These are phyloP conservation scores for Trypanosoma scelopori DNA, from an alignment of 208 protist species.

Conservation along the genomic window DNA sequence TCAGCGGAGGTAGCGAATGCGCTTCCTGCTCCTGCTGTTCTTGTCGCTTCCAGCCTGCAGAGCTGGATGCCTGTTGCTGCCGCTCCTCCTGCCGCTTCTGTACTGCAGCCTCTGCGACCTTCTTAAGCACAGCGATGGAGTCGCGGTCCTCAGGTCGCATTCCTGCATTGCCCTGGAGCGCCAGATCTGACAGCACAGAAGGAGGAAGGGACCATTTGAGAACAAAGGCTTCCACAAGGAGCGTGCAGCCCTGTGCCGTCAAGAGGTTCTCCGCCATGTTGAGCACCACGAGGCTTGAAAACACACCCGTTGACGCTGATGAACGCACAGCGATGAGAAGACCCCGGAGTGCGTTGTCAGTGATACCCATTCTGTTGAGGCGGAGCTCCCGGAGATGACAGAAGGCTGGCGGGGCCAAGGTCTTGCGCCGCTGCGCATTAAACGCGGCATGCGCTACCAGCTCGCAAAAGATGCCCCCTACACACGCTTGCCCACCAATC, in stretches of 20 bases:
- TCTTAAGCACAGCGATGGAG: constrained; percentile 9
- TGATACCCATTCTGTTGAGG: constrained; percentile 59
- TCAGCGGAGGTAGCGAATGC: constrained; percentile 9
- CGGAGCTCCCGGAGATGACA: constrained; percentile 53
- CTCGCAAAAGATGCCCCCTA: constrained; percentile 67
- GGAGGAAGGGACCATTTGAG: constrained; percentile 26
- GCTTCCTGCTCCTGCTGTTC: constrained; percentile 3
- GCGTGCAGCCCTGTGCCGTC: constrained; percentile 47
- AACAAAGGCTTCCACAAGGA: constrained; percentile 49
- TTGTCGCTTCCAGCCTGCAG: neutral
- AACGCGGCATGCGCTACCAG: constrained; percentile 65
- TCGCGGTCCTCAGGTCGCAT: constrained; percentile 19
- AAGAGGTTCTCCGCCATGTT: constrained; percentile 68
- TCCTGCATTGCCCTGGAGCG: constrained; percentile 56
- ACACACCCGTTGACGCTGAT: constrained; percentile 40
- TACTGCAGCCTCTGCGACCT: constrained; percentile 30
- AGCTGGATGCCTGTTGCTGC: constrained; percentile 11
- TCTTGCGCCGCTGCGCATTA: constrained; percentile 39
- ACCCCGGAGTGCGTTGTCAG: constrained; percentile 52
- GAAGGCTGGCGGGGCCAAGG: constrained; percentile 46
- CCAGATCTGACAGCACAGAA: constrained; percentile 32
- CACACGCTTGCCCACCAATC: constrained; percentile 45
- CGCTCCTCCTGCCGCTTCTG: constrained; percentile 22
- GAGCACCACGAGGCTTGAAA: constrained; percentile 47
- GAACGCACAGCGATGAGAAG: constrained; percentile 47